Evolutionary conservation across 2,329 filamentous ascomycete genomes (phyloP).

Genomic region (Chaetomium strumarium): DNA sequence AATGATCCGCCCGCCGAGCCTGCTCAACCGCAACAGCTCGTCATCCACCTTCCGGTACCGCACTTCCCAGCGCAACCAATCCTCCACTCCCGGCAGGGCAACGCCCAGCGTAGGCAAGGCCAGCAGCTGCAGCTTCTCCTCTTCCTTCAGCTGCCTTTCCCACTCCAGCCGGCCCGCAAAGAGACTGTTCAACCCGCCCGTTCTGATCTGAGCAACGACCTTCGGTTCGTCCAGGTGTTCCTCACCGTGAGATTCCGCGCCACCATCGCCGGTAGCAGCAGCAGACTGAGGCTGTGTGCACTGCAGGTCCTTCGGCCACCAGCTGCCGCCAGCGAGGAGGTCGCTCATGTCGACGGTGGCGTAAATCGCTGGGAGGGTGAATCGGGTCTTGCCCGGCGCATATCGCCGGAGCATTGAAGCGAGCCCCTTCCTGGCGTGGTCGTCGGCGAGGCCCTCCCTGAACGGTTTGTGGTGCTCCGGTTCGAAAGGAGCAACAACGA

Average conservation of each 20-base stretch:
- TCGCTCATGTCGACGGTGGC: conserved; percentile 32
- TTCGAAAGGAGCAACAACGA: conserved; percentile 43
- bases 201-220: background rate
- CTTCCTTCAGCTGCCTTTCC: conserved; percentile 7
- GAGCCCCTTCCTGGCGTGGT: conserved; percentile 31
- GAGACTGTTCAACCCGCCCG: background rate
- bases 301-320: conserved; percentile 17
- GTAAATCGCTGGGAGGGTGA: conserved; percentile 51
- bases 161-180: background rate
- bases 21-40: conserved; percentile 29
- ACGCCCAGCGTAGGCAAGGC: conserved; percentile 50
- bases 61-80: conserved; percentile 45
- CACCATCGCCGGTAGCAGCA: background rate
- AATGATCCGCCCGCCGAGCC: background rate
- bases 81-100: conserved; percentile 39
- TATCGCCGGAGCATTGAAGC: conserved; percentile 41
- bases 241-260: background rate
- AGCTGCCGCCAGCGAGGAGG: conserved; percentile 16
- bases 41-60: conserved; percentile 47
- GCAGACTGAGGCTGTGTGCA: too few species aligned
- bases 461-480: conserved; percentile 42
- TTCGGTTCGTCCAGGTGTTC: background rate
- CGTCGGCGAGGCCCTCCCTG: conserved; percentile 36
- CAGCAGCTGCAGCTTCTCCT: conserved; percentile 37
- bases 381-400: conserved; percentile 51